Evolutionary conservation across 495 filamentous ascomycete genomes (phyloP), one percentile per base, ranked within the genome.

Genomic region (Pseudomonodictys pantanalensis): DNA sequence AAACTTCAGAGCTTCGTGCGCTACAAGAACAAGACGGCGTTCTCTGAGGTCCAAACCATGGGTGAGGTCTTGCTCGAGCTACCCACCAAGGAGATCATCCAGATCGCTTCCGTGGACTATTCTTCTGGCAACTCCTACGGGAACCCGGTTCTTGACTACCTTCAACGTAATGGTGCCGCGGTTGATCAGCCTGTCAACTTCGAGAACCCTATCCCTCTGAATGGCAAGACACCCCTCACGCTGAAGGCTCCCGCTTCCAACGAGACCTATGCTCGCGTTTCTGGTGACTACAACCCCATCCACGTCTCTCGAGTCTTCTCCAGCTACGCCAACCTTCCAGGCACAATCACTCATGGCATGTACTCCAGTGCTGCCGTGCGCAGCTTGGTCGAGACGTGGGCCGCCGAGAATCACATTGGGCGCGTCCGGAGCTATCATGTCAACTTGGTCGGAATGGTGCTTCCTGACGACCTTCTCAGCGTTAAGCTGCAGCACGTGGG

Each of bases 271-370:
- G 95, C 95, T 44, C 86, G 89, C 51, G 95, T 99, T 28, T 97
- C 95, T 41, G 95, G 95, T 22, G 93, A 99, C 68, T 97, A 90
- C 79, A 99, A 99, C 71, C 93, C 93, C 8, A 99, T 99, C 61
- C 93, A 99, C 77, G 93, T 97, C 42, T 97, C 93, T 1, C 86
- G 92, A 49, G 90, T 96, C 33, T 99, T 99, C 77, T 84, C 95
- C 15, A 88, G 81, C 73, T 99, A 97, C 69, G 93, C 92, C 70
- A 92, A 89, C 72, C 83, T 99, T 18, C 90, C 89, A 0, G 92
- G 92, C 30, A 98, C 92, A 26, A 98, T 98, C 72, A 97, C 92
- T 1, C 92, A 99, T 71, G 93, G 93, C 58, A 99, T 99, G 93
- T 99, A 97, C 80, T 90, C 91, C 4, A 97, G 92, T 75, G 93